Evolutionary conservation across 2,329 filamentous ascomycete species (phyloP), one percentile per base, ranked within the genome.

Genomic region (Westerdykella aurantiaca): DNA sequence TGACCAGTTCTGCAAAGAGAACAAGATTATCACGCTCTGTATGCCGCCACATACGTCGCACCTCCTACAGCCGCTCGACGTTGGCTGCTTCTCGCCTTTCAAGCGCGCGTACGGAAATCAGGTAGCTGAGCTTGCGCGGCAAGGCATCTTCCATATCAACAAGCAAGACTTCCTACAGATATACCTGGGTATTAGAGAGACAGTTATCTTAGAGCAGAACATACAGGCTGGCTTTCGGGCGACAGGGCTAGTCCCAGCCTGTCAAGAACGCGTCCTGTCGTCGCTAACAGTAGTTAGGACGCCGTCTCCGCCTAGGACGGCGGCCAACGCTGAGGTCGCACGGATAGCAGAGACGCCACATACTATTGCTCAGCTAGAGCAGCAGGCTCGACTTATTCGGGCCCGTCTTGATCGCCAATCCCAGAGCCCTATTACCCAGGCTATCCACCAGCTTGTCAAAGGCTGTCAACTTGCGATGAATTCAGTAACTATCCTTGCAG

Each of bases 21-120:
- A 52, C 17, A 52, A 47, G 23, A 51, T 50, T 14, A 21, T 50
- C 9, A 51, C n/a, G n/a, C n/a, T n/a, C n/a, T n/a, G n/a, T n/a
- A n/a, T n/a, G n/a, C n/a, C n/a, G n/a, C n/a, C n/a, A 42, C 16
- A 48, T 29, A 41, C 16, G 13, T 48, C 31, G 5, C 29, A 48
- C 34, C 37, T 48, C 14, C 38, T 42, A 25, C 23, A 48, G 43
- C 46, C 34, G 1, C 46, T 48, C 34, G 37, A 49, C 40, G 38
- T 49, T 31, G 29, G 40, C 34, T 49, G 40, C 38, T 51, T 39
- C 41, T 34, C 42, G 2, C 39, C 50, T 42, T 39, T 51, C 5
- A 53, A 51, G 46, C 18, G 12, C n/a, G 38, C 31, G 34, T 53
- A 53, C 34, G 13, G 42, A 37, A 34, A 37, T 7, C 10, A 38